Evolutionary conservation across 2,329 filamentous ascomycete species (phyloP).

Genomic region (Calonectria montana): DNA sequence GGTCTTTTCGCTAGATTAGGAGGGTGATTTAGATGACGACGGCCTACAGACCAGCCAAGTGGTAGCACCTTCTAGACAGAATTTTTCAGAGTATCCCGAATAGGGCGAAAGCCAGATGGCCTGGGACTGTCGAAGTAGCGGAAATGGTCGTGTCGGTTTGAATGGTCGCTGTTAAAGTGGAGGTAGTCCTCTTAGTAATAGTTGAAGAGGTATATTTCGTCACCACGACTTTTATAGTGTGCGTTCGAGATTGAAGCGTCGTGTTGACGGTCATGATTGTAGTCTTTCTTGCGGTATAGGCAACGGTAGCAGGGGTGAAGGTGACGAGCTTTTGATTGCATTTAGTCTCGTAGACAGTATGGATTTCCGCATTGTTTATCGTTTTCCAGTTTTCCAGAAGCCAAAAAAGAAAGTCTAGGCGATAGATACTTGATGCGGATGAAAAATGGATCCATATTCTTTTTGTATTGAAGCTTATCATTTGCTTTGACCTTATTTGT

Average conservation of each 20-base stretch:
- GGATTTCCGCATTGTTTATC: not conserved
- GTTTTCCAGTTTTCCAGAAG: too few species aligned
- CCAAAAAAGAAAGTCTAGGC: too few species aligned
- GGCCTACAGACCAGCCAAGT: not conserved
- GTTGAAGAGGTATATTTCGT: not conserved
- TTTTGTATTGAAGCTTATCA: not conserved
- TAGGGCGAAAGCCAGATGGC: not conserved
- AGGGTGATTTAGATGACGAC: not conserved
- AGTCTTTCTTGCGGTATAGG: not conserved
- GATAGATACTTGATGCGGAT: too few species aligned
- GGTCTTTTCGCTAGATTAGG: not conserved
- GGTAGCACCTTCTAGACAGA: not conserved
- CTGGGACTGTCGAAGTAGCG: not conserved
- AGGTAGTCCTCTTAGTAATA: not conserved
- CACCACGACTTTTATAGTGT: not conserved
- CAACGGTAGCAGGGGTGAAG: not conserved
- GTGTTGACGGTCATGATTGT: not conserved
- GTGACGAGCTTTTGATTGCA: not conserved
- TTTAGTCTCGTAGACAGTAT: not conserved
- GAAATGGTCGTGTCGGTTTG: not conserved
- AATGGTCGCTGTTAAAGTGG: not conserved
- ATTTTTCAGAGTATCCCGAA: not conserved
- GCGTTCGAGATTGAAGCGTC: not conserved
- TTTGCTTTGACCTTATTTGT: not conserved
- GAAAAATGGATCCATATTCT: not conserved